Evolutionary conservation across 192 early-diverging fungal genomes (phyloP), one percentile per base, ranked within the genome.

Genomic region (Dispira parvispora): DNA sequence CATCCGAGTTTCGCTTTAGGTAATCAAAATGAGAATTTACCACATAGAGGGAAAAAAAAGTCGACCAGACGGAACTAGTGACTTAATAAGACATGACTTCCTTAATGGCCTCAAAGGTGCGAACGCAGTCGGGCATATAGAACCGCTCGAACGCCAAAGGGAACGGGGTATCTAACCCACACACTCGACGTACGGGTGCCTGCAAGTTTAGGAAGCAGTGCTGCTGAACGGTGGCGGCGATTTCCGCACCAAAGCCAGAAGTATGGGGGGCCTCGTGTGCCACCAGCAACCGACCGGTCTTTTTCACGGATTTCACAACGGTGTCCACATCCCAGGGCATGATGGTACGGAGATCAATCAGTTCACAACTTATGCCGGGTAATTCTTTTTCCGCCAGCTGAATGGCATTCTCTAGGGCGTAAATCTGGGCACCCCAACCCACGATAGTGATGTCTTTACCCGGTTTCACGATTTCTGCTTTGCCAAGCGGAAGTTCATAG

Each of bases 221-320:
- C 53, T 98, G 90, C 82, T 91, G 89, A 21, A 98, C 82, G 50
- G 82, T 85, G 1, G 88, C 73, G 1, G 90, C 84, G 65, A 98
- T 83, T 71, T 98, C 95, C 1, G 86, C 89, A 4, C 83, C 93
- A 69, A 98, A 92, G 13, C 95, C 95, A 45, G 79, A 78, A 0
- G 89, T 94, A 49, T 82, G 75, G 21, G 92, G 91, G 3, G 95
- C 95, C 73, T 98, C 95, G 63, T 98, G 95, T 2, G 92, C 80
- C 68, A 98, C 82, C 42, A 98, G 75, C 10, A 96, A 71, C 5
- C 95, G 80, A 14, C 95, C 95, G 8, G 95, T 98, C 72, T 88
- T 92, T 71, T 84, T 88, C 3, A 98, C 95, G 44, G 90, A 94
- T 69, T 88, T 80, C 23, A 73, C 84, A 4, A 98, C 80, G 1